These are phyloP conservation scores for Priceomyces fermenticarens DNA, from an alignment of 805 yeast genomes.

Conservation along the genomic window DNA sequence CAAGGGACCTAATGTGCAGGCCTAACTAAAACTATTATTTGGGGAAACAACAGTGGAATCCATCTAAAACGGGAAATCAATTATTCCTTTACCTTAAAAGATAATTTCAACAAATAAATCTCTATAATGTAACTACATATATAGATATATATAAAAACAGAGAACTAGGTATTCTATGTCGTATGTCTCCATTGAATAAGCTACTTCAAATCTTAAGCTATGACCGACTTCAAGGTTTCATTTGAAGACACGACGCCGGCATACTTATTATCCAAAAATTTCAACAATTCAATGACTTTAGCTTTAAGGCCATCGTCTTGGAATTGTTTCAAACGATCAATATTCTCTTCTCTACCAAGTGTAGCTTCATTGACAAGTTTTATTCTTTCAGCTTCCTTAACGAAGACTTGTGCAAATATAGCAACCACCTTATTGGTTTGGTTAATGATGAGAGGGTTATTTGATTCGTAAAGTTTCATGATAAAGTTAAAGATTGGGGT, in stretches of 20 bases:
- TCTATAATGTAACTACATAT: too few relatives aligned
- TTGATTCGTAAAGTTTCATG: slow-evolving; percentile 64
- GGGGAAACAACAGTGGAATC: neutral
- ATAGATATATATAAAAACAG: too few relatives aligned
- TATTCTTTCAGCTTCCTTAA: slow-evolving; percentile 71
- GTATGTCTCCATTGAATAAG: too few relatives aligned
- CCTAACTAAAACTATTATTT: neutral
- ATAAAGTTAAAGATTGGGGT: slow-evolving; percentile 82
- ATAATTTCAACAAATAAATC: too few relatives aligned
- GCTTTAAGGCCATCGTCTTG: slow-evolving; percentile 61
- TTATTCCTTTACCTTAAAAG: too few relatives aligned
- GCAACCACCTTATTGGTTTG: slow-evolving; percentile 63
- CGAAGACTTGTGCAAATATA: slow-evolving; percentile 66
- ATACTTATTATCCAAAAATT: slow-evolving; percentile 63
- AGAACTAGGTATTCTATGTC: too few relatives aligned
- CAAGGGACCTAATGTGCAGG: neutral
- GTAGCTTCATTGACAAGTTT: slow-evolving; percentile 71
- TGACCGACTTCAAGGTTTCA: slow-evolving; percentile 44
- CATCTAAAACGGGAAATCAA: too few relatives aligned
- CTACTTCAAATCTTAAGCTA: slow-evolving; percentile 11
- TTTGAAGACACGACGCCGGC: slow-evolving; percentile 60
- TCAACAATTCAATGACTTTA: slow-evolving; percentile 68
- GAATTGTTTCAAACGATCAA: slow-evolving; percentile 77
- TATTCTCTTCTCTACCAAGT: slow-evolving; percentile 79
- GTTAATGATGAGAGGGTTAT: slow-evolving; percentile 51